These are phyloP conservation scores for Fusarium sp. DNA, from an alignment of 2,329 filamentous ascomycete genomes.

Conservation along the genomic window DNA sequence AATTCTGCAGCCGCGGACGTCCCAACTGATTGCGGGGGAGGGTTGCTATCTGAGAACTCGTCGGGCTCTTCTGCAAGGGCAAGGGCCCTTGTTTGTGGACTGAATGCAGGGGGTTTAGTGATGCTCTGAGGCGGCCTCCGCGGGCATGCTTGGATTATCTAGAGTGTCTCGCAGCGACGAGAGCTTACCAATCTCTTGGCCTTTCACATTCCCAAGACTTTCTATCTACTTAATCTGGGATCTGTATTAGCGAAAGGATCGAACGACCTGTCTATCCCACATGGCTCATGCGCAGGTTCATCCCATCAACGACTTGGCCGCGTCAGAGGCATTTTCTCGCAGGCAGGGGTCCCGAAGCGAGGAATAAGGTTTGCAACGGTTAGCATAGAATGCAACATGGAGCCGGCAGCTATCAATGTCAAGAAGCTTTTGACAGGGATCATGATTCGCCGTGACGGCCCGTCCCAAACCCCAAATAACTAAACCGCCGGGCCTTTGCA, in stretches of 20 bases:
- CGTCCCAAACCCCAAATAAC: neutral
- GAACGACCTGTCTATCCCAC: neutral
- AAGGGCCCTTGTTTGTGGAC: neutral
- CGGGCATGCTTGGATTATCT: neutral
- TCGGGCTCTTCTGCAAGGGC: neutral
- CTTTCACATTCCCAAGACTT: neutral
- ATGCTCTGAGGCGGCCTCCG: neutral
- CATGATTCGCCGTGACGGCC: neutral
- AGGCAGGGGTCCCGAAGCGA: neutral
- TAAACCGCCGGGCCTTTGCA: neutral
- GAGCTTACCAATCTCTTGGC: neutral
- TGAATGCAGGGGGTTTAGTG: neutral
- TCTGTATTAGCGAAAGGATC: neutral
- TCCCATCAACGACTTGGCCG: neutral
- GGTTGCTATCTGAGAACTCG: neutral
- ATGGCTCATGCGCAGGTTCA: neutral
- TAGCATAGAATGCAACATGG: neutral
- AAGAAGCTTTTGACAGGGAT: neutral
- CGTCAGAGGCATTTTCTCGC: neutral
- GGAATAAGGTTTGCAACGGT: conserved; percentile 3
- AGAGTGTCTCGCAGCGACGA: neutral
- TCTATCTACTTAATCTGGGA: neutral
- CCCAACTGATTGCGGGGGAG: neutral
- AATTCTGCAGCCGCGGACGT: neutral
- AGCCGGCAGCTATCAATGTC: neutral